phyloP scores from a whole-genome alignment of 148 eudicot species.

The Silene latifolia region DNA sequence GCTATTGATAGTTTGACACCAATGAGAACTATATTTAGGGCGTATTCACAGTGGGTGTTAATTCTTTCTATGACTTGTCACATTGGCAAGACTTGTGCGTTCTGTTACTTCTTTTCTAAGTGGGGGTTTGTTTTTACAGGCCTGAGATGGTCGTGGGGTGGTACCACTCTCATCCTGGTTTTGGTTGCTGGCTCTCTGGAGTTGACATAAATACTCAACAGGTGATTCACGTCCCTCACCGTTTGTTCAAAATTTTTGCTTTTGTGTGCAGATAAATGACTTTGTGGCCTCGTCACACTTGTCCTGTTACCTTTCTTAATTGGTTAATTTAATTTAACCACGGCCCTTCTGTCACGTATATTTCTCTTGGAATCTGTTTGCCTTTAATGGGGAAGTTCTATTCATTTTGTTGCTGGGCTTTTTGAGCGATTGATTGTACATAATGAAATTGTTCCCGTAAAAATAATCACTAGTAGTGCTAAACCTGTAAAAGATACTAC shows the following conservation, averaged over 20 bases:
- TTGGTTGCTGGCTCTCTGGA: slow-evolving; percentile 74
- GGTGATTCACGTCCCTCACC: slow-evolving; percentile 19
- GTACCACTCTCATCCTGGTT: slow-evolving; percentile 79
- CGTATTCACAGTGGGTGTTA: not conserved
- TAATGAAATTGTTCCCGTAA: not conserved
- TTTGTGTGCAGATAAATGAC: not conserved
- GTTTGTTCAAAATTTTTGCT: not conserved
- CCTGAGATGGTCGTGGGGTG: slow-evolving; percentile 71
- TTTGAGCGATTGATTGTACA: not conserved
- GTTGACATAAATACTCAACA: slow-evolving; percentile 72
- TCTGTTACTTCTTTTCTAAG: not conserved
- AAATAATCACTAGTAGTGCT: too few relatives aligned
- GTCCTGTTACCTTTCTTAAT: not conserved
- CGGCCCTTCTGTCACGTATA: not conserved
- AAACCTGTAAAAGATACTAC: not conserved
- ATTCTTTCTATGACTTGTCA: not conserved
- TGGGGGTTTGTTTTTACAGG: slow-evolving; percentile 24
- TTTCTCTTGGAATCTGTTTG: not conserved
- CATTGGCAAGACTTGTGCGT: not conserved
- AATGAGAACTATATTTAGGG: not conserved
- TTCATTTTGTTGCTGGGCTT: not conserved
- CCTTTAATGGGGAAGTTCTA: not conserved
- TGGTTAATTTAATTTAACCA: not conserved
- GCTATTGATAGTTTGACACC: not conserved
- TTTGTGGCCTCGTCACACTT: not conserved